Evolutionary conservation across 345 rosid species (phyloP), one percentile per base, ranked within the genome.

Genomic region (Corymbia maculata): DNA sequence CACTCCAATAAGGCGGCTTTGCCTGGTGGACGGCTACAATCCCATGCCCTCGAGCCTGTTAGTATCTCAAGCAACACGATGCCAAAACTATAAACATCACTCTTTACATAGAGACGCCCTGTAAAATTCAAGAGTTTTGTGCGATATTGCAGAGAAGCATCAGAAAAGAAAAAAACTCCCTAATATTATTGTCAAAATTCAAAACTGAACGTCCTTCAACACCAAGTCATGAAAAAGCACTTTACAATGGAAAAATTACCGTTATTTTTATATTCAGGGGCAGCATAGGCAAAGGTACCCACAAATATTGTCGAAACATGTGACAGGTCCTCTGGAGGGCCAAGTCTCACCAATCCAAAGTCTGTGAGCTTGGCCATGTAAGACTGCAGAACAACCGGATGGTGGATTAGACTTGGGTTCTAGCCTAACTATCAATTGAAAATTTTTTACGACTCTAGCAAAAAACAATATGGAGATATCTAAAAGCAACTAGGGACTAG

Each of bases 11-110:
- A 45, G 70, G 44, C 13, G 80, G 53, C 21, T 80, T 45, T 9
- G 75, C 86, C 32, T 52, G 3, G 55, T 52, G 86, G 44, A 32
- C 55, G 57, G 10, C 47, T n/a, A 3, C 4, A 14, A 36, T 88
- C 79, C 2, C 28, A 0, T 4, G 53, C 79, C 32, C 32, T 26
- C 9, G 22, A 11, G 55, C 86, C 86, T 6, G 89, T 82, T 44
- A 88, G 86, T 42, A 88, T 52, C 86, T 88, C 86, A 49, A 79
- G 79, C 52, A 88, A 30, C 79, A 88, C 55, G 4, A 82, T 80
- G 26, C 89, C 89, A 5, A 52, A 88, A 36, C 85, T 55, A 21
- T 88, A 88, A n/a, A 82, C 89, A 55, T 82, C 89, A 55, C 89
- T 88, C 45, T 28, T 47, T 19, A 88, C 21, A 21, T 11, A 45